A percentile compares a stretch with the other conserved stretches of the same genome.
Evolutionary conservation across 768 basidiomycete genomes (phyloP).

Genomic region (Agaricus blazei): DNA sequence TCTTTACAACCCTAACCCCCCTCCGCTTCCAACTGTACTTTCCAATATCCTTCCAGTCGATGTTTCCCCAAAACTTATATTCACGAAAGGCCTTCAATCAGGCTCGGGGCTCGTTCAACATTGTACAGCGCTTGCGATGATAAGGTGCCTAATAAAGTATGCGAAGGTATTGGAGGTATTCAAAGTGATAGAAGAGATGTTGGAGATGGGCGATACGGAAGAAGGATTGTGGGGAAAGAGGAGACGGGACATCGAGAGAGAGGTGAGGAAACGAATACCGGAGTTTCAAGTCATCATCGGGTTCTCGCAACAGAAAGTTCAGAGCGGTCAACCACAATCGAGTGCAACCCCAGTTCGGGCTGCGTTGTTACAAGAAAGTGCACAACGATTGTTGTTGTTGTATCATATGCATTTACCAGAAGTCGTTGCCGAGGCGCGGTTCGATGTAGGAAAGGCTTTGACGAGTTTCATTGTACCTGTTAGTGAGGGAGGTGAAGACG

Average conservation of each 20-base stretch:
- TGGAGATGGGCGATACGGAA: slow-evolving; percentile 55
- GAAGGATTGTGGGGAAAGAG: slow-evolving; percentile 73
- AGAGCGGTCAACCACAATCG: slow-evolving; percentile 1
- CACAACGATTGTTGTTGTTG: slow-evolving; percentile 77
- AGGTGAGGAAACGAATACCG: slow-evolving; percentile 72
- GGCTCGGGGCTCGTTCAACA: slow-evolving; percentile 77
- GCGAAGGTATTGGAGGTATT: slow-evolving; percentile 47
- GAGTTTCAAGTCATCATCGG: slow-evolving; percentile 85
- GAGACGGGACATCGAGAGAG: slow-evolving; percentile 64
- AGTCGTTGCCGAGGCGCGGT: slow-evolving; percentile 72
- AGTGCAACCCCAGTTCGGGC: slow-evolving; percentile 33
- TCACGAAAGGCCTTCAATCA: slow-evolving; percentile 81
- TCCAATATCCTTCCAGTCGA: slow-evolving; percentile 76
- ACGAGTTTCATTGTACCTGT: slow-evolving; percentile 32
- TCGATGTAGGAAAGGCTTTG: slow-evolving; percentile 82
- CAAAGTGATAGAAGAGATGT: slow-evolving; percentile 37
- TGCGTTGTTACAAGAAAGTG: slow-evolving; percentile 71
- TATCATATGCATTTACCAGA: slow-evolving; percentile 77
- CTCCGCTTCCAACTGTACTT: slow-evolving; percentile 63
- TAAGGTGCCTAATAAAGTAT: slow-evolving; percentile 73
- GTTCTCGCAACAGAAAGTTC: slow-evolving; percentile 58
- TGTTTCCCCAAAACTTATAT: slow-evolving; percentile 63
- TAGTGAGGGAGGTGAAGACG: slow-evolving; percentile 12
- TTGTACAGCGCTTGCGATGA: slow-evolving; percentile 73
- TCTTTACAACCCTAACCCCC: slow-evolving; percentile 67